Evolutionary conservation across 2,329 filamentous ascomycete genomes (phyloP).

Genomic region (Ophiosphaerella korrae): DNA sequence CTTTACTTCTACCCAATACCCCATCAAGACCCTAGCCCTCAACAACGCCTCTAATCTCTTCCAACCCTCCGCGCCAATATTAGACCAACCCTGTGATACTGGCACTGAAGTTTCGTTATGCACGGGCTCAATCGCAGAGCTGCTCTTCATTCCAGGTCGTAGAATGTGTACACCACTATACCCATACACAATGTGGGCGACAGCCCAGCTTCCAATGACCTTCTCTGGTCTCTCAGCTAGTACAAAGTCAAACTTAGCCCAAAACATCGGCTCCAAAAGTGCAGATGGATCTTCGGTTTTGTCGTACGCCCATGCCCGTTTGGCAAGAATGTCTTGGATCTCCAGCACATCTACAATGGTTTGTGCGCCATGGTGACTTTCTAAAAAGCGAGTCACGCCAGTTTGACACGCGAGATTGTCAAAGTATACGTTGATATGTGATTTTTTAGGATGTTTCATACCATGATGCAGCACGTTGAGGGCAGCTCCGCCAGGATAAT

Average conservation of each 20-base stretch:
- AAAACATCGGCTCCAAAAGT: slow-evolving; percentile 59
- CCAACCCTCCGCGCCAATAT: slow-evolving; percentile 29
- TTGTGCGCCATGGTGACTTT: slow-evolving; percentile 35
- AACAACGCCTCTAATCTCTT: slow-evolving; percentile 41
- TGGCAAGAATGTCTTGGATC: slow-evolving; percentile 19
- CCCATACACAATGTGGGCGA: slow-evolving; percentile 55
- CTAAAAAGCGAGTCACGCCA: slow-evolving; percentile 65
- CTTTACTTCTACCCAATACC: slow-evolving; percentile 61
- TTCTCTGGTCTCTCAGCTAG: slow-evolving; percentile 58
- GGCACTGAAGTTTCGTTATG: slow-evolving; percentile 15
- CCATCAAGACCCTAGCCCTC: slow-evolving; percentile 46
- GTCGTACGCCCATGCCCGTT: slow-evolving; percentile 60
- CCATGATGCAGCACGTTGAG: slow-evolving; percentile 55
- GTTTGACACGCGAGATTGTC: slow-evolving; percentile 68
- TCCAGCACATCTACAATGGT: slow-evolving; percentile 34
- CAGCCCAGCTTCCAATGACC: slow-evolving; percentile 59
- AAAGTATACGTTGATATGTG: slow-evolving; percentile 54
- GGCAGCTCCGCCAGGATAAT: slow-evolving; percentile 91
- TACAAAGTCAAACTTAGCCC: slow-evolving; percentile 64
- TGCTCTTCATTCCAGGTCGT: slow-evolving; percentile 48
- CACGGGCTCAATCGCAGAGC: slow-evolving; percentile 16
- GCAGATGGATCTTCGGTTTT: slow-evolving; percentile 60
- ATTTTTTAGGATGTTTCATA: slow-evolving; percentile 14
- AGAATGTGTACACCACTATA: slow-evolving; percentile 58
- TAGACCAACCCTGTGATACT: slow-evolving; percentile 19